phyloP scores from a whole-genome alignment of 352 stramenopile species.

The Globisporangium camurandrum region DNA sequence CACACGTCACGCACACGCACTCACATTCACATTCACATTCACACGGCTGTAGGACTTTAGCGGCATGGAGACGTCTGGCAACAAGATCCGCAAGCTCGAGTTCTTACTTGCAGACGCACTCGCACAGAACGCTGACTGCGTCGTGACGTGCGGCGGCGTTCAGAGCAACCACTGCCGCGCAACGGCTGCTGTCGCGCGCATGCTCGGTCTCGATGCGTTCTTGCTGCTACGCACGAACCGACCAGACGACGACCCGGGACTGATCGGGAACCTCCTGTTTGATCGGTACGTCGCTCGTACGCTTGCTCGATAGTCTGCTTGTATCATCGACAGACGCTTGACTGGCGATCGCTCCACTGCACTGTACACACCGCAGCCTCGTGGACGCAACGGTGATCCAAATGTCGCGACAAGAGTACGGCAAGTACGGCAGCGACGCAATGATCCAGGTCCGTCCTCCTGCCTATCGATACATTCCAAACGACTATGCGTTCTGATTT shows the following conservation, averaged over 20 bases:
- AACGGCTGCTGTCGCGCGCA: constrained; percentile 74
- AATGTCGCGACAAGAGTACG: constrained; percentile 78
- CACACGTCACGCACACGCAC: background rate
- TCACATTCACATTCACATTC: background rate
- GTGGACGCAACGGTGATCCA: constrained; percentile 67
- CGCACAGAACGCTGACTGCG: constrained; percentile 71
- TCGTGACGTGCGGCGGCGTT: constrained; percentile 90
- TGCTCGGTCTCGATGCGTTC: constrained; percentile 89
- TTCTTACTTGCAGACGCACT: constrained; percentile 90
- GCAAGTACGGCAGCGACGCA: constrained; percentile 62
- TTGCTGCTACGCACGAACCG: constrained; percentile 85
- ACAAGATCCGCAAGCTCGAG: constrained; percentile 95
- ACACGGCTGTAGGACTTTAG: constrained; percentile 60
- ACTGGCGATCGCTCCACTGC: background rate
- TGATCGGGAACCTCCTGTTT: constrained; percentile 75
- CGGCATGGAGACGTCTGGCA: constrained; percentile 89
- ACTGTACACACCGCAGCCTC: constrained; percentile 25
- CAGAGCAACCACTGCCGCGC: constrained; percentile 94
- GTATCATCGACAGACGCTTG: too few relatives aligned
- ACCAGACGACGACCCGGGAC: constrained; percentile 52
- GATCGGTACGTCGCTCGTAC: constrained; percentile 28
- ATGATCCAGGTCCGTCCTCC: constrained; percentile 58
- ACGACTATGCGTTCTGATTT: too few relatives aligned
- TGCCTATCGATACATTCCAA: background rate
- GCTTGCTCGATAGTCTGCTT: background rate